Conservation (phyloP, 371 early-diverging fungal species). For the Lichtheimia corymbifera region DNA sequence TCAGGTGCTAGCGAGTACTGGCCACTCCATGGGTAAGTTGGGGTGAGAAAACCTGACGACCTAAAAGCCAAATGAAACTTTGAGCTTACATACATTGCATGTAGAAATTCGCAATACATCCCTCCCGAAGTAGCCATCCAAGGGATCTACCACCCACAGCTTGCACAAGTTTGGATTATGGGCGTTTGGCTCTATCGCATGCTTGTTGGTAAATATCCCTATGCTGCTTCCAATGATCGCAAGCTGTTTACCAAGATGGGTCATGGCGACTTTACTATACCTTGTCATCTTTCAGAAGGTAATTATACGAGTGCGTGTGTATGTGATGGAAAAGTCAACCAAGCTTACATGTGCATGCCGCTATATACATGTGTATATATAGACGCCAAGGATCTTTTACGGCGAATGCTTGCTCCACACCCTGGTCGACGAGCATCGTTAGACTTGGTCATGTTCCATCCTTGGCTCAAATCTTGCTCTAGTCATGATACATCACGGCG, state of each 20-base stretch:
- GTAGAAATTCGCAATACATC: constrained; percentile 37
- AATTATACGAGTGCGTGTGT: not conserved
- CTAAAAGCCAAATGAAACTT: not conserved
- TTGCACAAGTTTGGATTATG: constrained; percentile 40
- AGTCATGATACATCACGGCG: too few species aligned
- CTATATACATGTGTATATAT: constrained; percentile 1
- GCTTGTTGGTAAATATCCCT: constrained; percentile 43
- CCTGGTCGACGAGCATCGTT: constrained; percentile 31
- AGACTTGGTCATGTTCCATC: constrained; percentile 42
- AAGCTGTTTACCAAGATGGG: constrained; percentile 38
- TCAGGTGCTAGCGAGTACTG: constrained; percentile 15
- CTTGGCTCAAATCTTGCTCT: constrained; percentile 40
- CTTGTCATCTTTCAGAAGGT: constrained; percentile 33
- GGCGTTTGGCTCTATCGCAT: constrained; percentile 44
- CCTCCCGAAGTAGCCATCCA: constrained; percentile 35
- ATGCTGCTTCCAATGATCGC: constrained; percentile 26
- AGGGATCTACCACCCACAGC: constrained; percentile 10
- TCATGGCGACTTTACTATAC: constrained; percentile 31
- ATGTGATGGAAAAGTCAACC: too few species aligned
- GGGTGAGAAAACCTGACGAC: not conserved
- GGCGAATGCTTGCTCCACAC: constrained; percentile 39
- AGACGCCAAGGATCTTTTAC: constrained; percentile 46
- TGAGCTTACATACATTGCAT: not conserved
- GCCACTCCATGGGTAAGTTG: constrained; percentile 24
- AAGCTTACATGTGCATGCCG: not conserved